phyloP scores from a whole-genome alignment of 441 rosid species.

The Aquilaria agallochum region DNA sequence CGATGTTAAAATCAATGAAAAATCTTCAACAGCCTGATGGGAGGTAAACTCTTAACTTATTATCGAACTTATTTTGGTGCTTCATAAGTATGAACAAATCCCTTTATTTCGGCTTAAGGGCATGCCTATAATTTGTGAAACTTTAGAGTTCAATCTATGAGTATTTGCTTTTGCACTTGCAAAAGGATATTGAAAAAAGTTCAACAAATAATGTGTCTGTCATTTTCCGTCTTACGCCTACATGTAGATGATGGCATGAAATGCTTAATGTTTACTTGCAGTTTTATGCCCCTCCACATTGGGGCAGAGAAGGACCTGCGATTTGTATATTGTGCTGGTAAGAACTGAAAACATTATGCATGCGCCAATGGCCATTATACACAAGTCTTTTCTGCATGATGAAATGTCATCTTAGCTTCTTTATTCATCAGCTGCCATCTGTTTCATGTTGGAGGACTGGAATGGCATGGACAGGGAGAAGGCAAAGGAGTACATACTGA shows the following conservation, averaged over 20 bases:
- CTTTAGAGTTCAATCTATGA: neutral
- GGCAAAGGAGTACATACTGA: constrained; percentile 70
- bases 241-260: neutral
- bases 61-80: neutral
- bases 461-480: constrained; percentile 82
- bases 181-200: neutral
- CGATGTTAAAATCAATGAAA: constrained; percentile 59
- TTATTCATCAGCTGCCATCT: constrained; percentile 73
- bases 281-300: constrained; percentile 83
- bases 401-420: constrained; percentile 21
- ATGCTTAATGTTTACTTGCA: constrained; percentile 22
- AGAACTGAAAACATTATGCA: constrained; percentile 26
- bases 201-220: neutral
- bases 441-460: constrained; percentile 79
- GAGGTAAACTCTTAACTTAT: constrained; percentile 38
- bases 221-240: neutral
- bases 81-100: neutral
- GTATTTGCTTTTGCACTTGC: neutral
- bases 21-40: constrained; percentile 91
- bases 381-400: constrained; percentile 14
- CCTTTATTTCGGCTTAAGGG: too few species aligned
- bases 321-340: constrained; percentile 93
- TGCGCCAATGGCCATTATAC: constrained; percentile 7
- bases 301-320: constrained; percentile 95
- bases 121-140: neutral